Evolutionary conservation across 208 protist species (phyloP).

Genomic region (Blechomonas ayalai): DNA sequence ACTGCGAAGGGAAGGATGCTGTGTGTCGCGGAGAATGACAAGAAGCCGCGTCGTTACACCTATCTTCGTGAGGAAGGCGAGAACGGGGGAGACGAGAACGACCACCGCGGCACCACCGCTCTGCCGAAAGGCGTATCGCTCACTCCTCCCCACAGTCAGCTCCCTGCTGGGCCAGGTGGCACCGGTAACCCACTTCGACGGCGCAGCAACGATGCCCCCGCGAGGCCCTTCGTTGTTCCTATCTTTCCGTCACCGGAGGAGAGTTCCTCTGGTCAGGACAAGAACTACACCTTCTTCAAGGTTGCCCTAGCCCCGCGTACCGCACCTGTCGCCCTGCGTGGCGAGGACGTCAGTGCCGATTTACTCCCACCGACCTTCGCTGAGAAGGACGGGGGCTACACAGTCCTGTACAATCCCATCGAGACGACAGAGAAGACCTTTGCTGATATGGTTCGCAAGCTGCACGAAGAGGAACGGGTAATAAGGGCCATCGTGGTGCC

Average conservation of each 20-base stretch:
- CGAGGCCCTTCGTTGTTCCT: too few relatives aligned
- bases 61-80: too few relatives aligned
- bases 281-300: conserved; percentile 21
- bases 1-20: conserved; percentile 44
- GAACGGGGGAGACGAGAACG: too few relatives aligned
- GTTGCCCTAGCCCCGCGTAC: conserved; percentile 8
- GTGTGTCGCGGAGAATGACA: conserved; percentile 5
- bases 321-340: not conserved
- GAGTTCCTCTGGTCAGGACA: conserved; percentile 12
- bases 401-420: conserved; percentile 80
- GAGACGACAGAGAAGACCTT: conserved; percentile 61
- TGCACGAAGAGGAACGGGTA: conserved; percentile 53
- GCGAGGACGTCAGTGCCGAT: conserved; percentile 3
- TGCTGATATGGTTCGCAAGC: conserved; percentile 29
- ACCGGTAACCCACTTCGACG: too few relatives aligned
- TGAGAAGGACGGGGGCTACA: conserved; percentile 41
- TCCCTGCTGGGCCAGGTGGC: too few relatives aligned
- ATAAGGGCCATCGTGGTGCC: conserved; percentile 76
- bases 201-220: too few relatives aligned
- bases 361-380: conserved; percentile 17
- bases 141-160: too few relatives aligned
- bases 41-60: conserved; percentile 4
- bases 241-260: conserved; percentile 30
- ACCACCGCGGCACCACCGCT: too few relatives aligned
- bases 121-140: too few relatives aligned